Evolutionary conservation across 2,329 filamentous ascomycete species (phyloP).

Genomic region (Sporothrix inflata): DNA sequence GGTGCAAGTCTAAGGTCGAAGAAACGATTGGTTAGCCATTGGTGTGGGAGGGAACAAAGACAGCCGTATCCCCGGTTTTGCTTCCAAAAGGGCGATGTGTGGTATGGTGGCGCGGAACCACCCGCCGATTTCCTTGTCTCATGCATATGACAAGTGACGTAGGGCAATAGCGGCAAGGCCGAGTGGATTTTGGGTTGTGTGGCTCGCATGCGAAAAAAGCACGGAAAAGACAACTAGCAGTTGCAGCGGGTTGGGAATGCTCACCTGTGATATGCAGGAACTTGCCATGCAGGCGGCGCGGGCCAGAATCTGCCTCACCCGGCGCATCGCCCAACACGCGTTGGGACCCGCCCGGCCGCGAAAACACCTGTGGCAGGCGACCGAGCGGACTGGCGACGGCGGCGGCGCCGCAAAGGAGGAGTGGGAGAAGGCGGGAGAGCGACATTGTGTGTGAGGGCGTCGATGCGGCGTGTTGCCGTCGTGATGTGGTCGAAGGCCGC

Average conservation of each 20-base stretch:
- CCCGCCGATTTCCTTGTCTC: neutral
- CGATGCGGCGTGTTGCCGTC: slow-evolving; percentile 11
- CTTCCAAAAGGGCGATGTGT: neutral
- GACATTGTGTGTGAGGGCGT: neutral
- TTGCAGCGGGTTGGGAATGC: slow-evolving; percentile 35
- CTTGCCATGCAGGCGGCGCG: slow-evolving; percentile 65
- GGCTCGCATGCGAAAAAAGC: neutral
- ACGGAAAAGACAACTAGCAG: neutral
- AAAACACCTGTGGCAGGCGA: slow-evolving; percentile 22
- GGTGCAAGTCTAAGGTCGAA: slow-evolving; percentile 74
- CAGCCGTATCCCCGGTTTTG: neutral
- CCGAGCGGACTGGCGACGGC: slow-evolving; percentile 39
- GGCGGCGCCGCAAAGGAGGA: slow-evolving; percentile 5
- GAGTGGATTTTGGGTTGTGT: neutral
- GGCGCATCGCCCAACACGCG: slow-evolving; percentile 32
- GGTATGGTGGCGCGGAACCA: neutral
- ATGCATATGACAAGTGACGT: neutral
- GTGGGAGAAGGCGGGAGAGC: slow-evolving; percentile 3
- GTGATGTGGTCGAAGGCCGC: slow-evolving; percentile 1
- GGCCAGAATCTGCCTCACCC: slow-evolving; percentile 33
- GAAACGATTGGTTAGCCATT: neutral
- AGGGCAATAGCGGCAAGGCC: neutral
- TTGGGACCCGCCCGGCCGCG: slow-evolving; percentile 30
- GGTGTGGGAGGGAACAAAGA: no score
- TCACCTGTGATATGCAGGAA: slow-evolving; percentile 89